phyloP scores from a whole-genome alignment of 345 rosid genomes.

The Cochlearia excelsa region DNA sequence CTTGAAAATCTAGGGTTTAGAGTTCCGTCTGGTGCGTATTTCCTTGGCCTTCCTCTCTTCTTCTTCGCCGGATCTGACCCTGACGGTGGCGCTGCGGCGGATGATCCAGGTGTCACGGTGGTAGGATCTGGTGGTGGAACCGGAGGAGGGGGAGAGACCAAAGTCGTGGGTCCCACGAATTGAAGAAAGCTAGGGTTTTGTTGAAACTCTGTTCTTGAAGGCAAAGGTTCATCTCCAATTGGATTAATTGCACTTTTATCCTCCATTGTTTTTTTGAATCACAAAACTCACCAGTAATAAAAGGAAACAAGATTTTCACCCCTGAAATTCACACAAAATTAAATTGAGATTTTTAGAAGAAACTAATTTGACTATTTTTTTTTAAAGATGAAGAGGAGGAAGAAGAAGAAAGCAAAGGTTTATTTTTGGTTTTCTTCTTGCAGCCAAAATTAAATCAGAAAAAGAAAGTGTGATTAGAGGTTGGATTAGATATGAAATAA shows the following conservation, averaged over 20 bases:
- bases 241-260: constrained; percentile 49
- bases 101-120: constrained; percentile 27
- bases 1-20: constrained; percentile 30
- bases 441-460: constrained; percentile 11
- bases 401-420: constrained; percentile 27
- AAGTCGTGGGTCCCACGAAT: constrained; percentile 31
- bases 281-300: constrained; percentile 16
- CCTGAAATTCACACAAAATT: constrained; percentile 34
- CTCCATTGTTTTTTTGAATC: constrained; percentile 50
- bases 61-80: constrained; percentile 55
- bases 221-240: constrained; percentile 53
- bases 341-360: constrained; percentile 32
- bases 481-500: constrained; percentile 15
- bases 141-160: constrained; percentile 21
- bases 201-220: constrained; percentile 52
- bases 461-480: constrained; percentile 4
- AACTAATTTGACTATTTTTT: too few relatives aligned
- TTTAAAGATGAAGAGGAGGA: constrained; percentile 26
- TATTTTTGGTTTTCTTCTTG: not conserved
- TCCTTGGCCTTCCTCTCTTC: constrained; percentile 94
- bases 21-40: constrained; percentile 70
- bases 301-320: constrained; percentile 3
- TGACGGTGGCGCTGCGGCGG: constrained; percentile 20
- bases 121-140: not conserved
- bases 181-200: constrained; percentile 41